Conservation (phyloP, 805 yeast species). For the Kodamaea neixiangensis region DNA sequence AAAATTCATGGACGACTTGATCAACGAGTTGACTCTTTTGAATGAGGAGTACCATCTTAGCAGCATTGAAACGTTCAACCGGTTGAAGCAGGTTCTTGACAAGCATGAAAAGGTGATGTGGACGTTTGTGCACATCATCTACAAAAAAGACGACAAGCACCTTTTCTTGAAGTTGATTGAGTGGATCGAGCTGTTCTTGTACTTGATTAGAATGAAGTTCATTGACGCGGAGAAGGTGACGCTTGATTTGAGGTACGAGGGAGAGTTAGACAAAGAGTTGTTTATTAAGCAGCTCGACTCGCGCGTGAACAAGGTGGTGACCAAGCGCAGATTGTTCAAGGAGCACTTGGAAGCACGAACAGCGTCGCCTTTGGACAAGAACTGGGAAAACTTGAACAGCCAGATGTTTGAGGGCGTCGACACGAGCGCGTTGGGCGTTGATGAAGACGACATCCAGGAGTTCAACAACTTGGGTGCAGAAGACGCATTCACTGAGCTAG, state of each 20-base stretch:
- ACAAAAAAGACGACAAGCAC: constrained; percentile 69
- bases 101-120: constrained; percentile 74
- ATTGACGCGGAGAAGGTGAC: constrained; percentile 34
- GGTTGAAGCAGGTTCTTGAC: constrained; percentile 63
- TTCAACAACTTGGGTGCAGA: constrained; percentile 34
- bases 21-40: constrained; percentile 62
- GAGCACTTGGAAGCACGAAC: constrained; percentile 30
- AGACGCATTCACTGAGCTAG: constrained; percentile 27
- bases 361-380: constrained; percentile 25
- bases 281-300: constrained; percentile 42
- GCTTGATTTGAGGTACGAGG: constrained; percentile 12
- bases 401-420: constrained; percentile 26
- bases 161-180: constrained; percentile 69
- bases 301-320: constrained; percentile 37
- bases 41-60: constrained; percentile 52
- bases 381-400: constrained; percentile 49
- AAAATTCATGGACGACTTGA: constrained; percentile 50
- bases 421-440: constrained; percentile 39
- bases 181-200: constrained; percentile 73
- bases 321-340: constrained; percentile 41
- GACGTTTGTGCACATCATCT: constrained; percentile 78
- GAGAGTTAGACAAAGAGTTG: constrained; percentile 30
- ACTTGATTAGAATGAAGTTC: constrained; percentile 64
- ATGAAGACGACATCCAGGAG: constrained; percentile 44
- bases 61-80: constrained; percentile 64